Base-by-base conservation (phyloP, 805 yeast genomes). In the Saccharomycodes ludwigii region DNA sequence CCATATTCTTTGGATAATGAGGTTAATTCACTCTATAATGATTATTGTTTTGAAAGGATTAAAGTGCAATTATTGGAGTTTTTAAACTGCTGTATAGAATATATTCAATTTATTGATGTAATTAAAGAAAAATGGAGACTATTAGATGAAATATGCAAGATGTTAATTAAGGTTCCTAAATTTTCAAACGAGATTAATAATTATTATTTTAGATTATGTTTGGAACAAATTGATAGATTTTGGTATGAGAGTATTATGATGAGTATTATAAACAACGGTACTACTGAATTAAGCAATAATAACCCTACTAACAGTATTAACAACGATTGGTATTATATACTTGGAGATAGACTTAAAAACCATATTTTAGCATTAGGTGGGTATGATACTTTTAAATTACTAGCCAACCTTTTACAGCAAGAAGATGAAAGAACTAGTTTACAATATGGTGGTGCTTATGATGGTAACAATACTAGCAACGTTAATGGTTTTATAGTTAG, bases 1-100 rank as follows among this genome's bases (percentile, higher is more conserved):
- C 59, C 59, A 27, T 54, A 50, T 34, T 46, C 45, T 23, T 46
- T 44, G 34, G 40, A 41, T 9, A 40, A 35, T 24, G 40, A 39
- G 20, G 36, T 27, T 29, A 22, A 26, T 5, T 24, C 26, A n/a
- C 15, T 24, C 5, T 13, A 27, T 32, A 51, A 52, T 36, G 60
- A 54, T 31, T 55, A 55, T 37, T 48, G 58, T n/a, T 54, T 55
- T 40, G 52, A 49, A 18, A 45, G 58, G 27, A 40, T 55, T 39
- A 55, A 53, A 27, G 43, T 53, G 5, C 33, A 27, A 12, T 45
- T 53, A 11, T 27, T 53, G 27, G 58, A 55, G 26, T 52, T 52
- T 35, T 39, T 54, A 26, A 50, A 55, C 40, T 52, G 56, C 32
- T 36, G 51, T 16, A 47, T 51, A 16, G 60, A 55, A 33, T 54